Base-by-base conservation (phyloP, 805 yeast species). In the Metschnikowia corniflorae region DNA sequence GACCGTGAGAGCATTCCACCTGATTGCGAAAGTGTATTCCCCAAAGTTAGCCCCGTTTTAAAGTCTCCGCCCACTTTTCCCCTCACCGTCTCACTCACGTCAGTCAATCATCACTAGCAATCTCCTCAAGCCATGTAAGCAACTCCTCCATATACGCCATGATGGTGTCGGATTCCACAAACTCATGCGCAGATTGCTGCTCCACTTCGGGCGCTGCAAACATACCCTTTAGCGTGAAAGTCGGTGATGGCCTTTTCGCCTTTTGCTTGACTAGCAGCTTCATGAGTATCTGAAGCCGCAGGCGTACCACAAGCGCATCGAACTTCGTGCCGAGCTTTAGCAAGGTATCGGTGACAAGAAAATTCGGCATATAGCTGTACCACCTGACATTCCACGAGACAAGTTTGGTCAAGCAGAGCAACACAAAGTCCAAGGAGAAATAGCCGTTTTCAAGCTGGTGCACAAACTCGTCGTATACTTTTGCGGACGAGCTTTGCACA, bases 381-480 rank as follows among this genome's bases (percentile, higher is more conserved):
- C 81, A 84, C 29, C 89, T 65, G 24, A 73, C 58, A 41, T 78
- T 73, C 73, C 83, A 84, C 38, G 85, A 73, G 16, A 79, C 62
- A 20, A 74, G 58, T 44, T 73, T 72, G 41, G 76, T 62, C 23
- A 78, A 12, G 36, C 54, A 50, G 15, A 65, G 49, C 26, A 67
- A 42, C 2, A 67, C 47, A 22, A 58, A 60, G 31, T 65, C 71
- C 13, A 67, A 31, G 2, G 60, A 37, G 16, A 67, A 51, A 32
- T 54, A 59, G 5, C 63, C 63, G 12, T 46, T 34, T 14, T 51
- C 57, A 25, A 63, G 52, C 6, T 53, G 46, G 9, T 42, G 47
- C 6, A 45, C 44, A 26, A 59, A 63, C 14, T 50, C 51, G 15
- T 47, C 49, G 29, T 47, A 50, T 13, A 42, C 39, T n/a, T 43